A percentile compares a stretch with the other conserved stretches of the same genome.
These are phyloP conservation scores for Kodamaea nitidulidarum DNA, from an alignment of 805 yeast species.

Conservation along the genomic window DNA sequence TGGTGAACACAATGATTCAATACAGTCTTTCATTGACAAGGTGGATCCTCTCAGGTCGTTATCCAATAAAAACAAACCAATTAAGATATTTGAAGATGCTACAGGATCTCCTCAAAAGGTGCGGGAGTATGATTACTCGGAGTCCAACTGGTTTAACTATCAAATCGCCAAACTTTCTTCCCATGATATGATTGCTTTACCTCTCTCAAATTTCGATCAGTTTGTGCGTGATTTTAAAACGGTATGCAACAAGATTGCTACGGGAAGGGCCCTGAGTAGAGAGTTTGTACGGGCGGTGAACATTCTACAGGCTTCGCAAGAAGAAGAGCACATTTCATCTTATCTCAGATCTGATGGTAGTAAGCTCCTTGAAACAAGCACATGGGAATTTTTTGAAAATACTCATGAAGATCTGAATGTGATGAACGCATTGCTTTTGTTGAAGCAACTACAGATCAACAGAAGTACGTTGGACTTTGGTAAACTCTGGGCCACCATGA, in stretches of 20 bases:
- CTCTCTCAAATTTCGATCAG: slow-evolving; percentile 9
- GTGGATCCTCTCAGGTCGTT: slow-evolving; percentile 39
- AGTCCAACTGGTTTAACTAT: slow-evolving; percentile 38
- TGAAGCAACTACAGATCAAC: slow-evolving; percentile 35
- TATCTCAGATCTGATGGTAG: slow-evolving; percentile 17
- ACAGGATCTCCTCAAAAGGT: slow-evolving; percentile 36
- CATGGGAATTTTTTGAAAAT: no score
- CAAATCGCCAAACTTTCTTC: slow-evolving; percentile 26
- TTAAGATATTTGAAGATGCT: slow-evolving; percentile 38
- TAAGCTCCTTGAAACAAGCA: slow-evolving; percentile 4
- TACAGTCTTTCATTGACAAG: slow-evolving; percentile 36
- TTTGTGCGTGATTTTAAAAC: slow-evolving; percentile 17
- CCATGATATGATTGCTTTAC: slow-evolving; percentile 5
- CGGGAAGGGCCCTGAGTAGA: slow-evolving; percentile 8
- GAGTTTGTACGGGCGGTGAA: slow-evolving; percentile 15
- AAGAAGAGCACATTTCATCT: slow-evolving; percentile 11
- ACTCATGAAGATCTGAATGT: slow-evolving; percentile 2
- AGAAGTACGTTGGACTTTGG: slow-evolving; percentile 16
- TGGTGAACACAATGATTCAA: slow-evolving; percentile 2
- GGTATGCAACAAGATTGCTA: slow-evolving; percentile 13
- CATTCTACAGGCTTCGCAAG: slow-evolving; percentile 12
- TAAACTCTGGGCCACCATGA: slow-evolving; percentile 24
- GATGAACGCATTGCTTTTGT: slow-evolving; percentile 30
- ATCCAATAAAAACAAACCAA: slow-evolving; percentile 31
- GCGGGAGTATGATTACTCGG: slow-evolving; percentile 28